Base-by-base conservation (phyloP, 179 eudicot species). In the Beta lomatogona region DNA sequence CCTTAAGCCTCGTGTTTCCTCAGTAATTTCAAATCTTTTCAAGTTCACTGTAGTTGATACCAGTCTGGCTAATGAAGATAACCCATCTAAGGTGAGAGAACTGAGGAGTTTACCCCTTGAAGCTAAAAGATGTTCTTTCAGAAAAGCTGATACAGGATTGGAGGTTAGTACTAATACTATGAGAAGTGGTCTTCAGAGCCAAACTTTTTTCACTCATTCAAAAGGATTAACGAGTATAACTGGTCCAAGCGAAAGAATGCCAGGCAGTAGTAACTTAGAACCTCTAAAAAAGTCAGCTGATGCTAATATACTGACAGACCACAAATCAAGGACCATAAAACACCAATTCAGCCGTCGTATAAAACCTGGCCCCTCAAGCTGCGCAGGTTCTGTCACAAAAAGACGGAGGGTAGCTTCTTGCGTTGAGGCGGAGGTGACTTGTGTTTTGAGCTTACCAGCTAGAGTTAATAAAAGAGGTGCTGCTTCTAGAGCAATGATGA, bases 21-120 rank as follows among this genome's bases (percentile, higher is more conserved):
- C 79, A 18, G 83, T 66, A 31, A 60, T 78, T 73, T 65, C 85
- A 44, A 83, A 79, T 79, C 48, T 74, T 41, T 31, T 77, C 82
- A 86, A 81, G 81, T 87, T 87, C 79, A 91, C 91, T 57, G 73
- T 89, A 50, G 86, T 88, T 44, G 91, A 89, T 81, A 91, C 94
- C 61, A 89, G 90, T 66, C 71, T 86, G 82, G 65, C 78, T 67
- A 45, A 77, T 80, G 88, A 77, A 80, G 85, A 76, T 71, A 82
- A 76, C 75, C 66, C 80, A 19, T 75, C 13, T 54, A 89, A 82
- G 80, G 86, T 89, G 78, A 83, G 84, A 70, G 91, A 86, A 77
- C 65, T 88, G 75, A 87, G 80, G 80, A 80, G 79, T 64, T 83
- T 91, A 61, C 91, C 93, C 7, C 66, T 18, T 81, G 91, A 89